These are phyloP conservation scores for Mesostigma viride DNA, from an alignment of 139 green algal species.

Conservation along the genomic window DNA sequence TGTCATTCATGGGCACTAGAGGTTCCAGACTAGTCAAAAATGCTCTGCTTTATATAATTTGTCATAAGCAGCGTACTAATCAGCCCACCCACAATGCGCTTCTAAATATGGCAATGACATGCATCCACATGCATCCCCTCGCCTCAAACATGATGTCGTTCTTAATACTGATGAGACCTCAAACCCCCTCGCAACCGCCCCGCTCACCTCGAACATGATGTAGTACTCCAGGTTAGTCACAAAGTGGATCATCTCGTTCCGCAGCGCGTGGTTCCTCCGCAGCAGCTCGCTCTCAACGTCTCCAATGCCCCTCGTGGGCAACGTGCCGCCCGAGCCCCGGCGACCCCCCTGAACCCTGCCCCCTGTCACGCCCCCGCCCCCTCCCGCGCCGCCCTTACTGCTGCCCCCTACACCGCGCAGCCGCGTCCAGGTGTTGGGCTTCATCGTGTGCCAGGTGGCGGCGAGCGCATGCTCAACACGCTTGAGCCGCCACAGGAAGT, in stretches of 20 bases:
- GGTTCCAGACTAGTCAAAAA: too few species aligned
- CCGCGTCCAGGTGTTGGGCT: slow-evolving; percentile 27
- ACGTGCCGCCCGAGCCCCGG: not conserved
- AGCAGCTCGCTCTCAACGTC: slow-evolving; percentile 32
- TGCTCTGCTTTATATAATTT: too few species aligned
- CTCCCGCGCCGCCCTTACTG: not conserved
- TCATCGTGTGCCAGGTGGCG: slow-evolving; percentile 57
- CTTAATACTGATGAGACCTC: too few species aligned
- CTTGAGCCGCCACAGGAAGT: slow-evolving; percentile 81
- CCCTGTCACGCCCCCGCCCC: not conserved
- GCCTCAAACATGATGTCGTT: too few species aligned
- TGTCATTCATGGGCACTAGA: too few species aligned
- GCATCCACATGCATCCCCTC: too few species aligned
- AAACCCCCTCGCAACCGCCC: too few species aligned
- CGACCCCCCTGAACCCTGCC: not conserved
- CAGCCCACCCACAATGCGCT: too few species aligned
- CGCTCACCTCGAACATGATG: slow-evolving; percentile 83
- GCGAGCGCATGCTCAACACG: slow-evolving; percentile 61
- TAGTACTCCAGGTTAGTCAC: slow-evolving; percentile 84
- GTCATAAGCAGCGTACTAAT: too few species aligned
- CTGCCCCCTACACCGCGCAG: not conserved
- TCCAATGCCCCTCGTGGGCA: not conserved
- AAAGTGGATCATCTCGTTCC: slow-evolving; percentile 80
- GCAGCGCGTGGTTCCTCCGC: slow-evolving; percentile 49
- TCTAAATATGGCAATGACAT: too few species aligned